Percentiles rank a stretch among this genome's conserved stretches.
Conservation (phyloP, 352 stramenopile genomes). For the Pythium myriotylum region DNA sequence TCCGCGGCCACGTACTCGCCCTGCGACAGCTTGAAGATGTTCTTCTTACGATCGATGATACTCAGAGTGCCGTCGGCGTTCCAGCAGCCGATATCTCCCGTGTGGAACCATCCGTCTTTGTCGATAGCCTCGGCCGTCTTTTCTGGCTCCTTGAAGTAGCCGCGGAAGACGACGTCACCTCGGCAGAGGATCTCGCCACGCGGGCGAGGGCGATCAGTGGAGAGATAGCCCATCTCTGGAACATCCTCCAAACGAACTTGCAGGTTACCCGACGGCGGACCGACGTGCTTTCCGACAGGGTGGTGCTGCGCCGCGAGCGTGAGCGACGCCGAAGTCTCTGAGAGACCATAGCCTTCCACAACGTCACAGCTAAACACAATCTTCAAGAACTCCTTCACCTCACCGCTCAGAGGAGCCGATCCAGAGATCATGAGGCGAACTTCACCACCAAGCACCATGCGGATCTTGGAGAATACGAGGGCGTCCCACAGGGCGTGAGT, state of each 20-base stretch:
- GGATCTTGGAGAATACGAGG: slow-evolving; percentile 96
- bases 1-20: slow-evolving; percentile 97
- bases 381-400: slow-evolving; percentile 97
- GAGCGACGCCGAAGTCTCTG: slow-evolving; percentile 90
- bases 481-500: slow-evolving; percentile 91
- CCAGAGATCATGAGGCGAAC: slow-evolving; percentile 92
- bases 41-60: slow-evolving; percentile 93
- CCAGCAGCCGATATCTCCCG: slow-evolving; percentile 95
- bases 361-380: slow-evolving; percentile 93
- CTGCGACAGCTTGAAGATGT: slow-evolving; percentile 94
- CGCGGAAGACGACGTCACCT: slow-evolving; percentile 81
- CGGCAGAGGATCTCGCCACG: slow-evolving; percentile 72
- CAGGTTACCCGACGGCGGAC: slow-evolving; percentile 77
- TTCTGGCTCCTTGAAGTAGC: slow-evolving; percentile 93
- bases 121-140: slow-evolving; percentile 93
- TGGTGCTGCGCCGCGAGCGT: slow-evolving; percentile 66
- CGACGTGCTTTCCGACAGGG: slow-evolving; percentile 90
- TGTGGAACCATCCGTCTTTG: slow-evolving; percentile 96
- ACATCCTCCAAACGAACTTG: slow-evolving; percentile 96
- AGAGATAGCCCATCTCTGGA: slow-evolving; percentile 96
- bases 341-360: slow-evolving; percentile 96
- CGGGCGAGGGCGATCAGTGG: slow-evolving; percentile 68
- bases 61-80: slow-evolving; percentile 93
- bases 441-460: slow-evolving; percentile 88
- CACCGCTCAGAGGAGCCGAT: slow-evolving; percentile 90